These are phyloP conservation scores for Diaporthe sp. DNA, from an alignment of 2,329 filamentous ascomycete species.

Conservation along the genomic window DNA sequence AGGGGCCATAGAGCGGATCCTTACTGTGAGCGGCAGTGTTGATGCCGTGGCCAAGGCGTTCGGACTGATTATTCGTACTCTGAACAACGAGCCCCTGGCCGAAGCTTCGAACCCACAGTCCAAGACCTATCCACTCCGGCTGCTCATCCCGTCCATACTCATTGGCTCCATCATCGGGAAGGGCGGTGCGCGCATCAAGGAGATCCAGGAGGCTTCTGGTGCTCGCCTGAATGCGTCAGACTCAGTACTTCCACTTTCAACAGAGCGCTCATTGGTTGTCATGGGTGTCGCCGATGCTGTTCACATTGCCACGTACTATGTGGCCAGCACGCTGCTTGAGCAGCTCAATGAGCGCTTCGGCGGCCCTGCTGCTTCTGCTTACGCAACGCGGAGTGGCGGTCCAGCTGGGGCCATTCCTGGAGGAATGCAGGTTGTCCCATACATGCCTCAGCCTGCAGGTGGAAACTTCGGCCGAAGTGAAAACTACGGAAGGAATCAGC, in stretches of 20 bases:
- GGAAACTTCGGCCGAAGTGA: constrained; percentile 95
- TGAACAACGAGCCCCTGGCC: constrained; percentile 96
- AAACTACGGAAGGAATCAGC: constrained; percentile 81
- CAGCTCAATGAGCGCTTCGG: constrained; percentile 97
- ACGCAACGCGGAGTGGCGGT: constrained; percentile 93
- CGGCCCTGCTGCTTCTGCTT: constrained; percentile 95
- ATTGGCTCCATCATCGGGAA: constrained; percentile 99
- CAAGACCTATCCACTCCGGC: constrained; percentile 95
- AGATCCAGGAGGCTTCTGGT: constrained; percentile 98
- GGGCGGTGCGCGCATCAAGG: constrained; percentile 93
- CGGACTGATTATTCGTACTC: constrained; percentile 95
- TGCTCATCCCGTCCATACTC: constrained; percentile 95
- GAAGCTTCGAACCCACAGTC: constrained; percentile 91
- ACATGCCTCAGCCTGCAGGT: constrained; percentile 91
- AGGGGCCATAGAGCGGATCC: constrained; percentile 95
- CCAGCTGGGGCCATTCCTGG: constrained; percentile 94
- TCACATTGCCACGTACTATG: constrained; percentile 98
- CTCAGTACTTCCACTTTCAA: constrained; percentile 92
- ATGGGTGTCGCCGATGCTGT: constrained; percentile 98
- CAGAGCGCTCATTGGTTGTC: constrained; percentile 96
- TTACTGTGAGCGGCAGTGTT: constrained; percentile 96
- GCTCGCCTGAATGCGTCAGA: constrained; percentile 97
- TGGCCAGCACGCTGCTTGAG: constrained; percentile 97
- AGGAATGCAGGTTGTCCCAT: constrained; percentile 99
- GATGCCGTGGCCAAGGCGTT: constrained; percentile 99